A percentile compares a stretch with the other conserved stretches of the same genome.
Conservation (phyloP, 208 protist species). For the Crithidia bombi region DNA sequence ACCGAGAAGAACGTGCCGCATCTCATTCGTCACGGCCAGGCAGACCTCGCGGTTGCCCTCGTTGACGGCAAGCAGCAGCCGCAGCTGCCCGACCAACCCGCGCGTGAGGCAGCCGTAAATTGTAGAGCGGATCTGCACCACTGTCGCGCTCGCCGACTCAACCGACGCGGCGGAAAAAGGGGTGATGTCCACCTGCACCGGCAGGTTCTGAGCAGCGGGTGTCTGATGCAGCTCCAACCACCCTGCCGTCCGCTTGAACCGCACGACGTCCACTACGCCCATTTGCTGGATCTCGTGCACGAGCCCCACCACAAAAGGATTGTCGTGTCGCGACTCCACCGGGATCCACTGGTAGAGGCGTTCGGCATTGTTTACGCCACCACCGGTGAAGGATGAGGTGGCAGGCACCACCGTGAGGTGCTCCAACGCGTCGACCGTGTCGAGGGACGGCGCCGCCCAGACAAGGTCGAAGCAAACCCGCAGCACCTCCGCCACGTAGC, state of each 20-base stretch:
- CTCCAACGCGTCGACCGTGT: slow-evolving; percentile 23
- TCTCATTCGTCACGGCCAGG: slow-evolving; percentile 29
- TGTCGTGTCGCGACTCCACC: slow-evolving; percentile 17
- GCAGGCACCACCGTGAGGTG: slow-evolving; percentile 1
- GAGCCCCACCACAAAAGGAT: slow-evolving; percentile 47
- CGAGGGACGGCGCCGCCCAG: slow-evolving; percentile 30
- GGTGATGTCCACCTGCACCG: slow-evolving; percentile 22
- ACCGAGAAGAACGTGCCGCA: slow-evolving; percentile 44
- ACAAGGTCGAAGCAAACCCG: slow-evolving; percentile 62
- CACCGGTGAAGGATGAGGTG: not conserved
- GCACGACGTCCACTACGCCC: slow-evolving; percentile 60
- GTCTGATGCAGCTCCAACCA: slow-evolving; percentile 78
- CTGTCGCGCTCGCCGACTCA: slow-evolving; percentile 19
- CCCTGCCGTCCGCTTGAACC: slow-evolving; percentile 58
- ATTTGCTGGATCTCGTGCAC: slow-evolving; percentile 62
- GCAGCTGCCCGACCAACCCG: slow-evolving; percentile 28
- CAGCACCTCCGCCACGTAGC: slow-evolving; percentile 54
- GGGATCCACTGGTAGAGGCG: slow-evolving; percentile 33
- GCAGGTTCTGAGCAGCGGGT: slow-evolving; percentile 32
- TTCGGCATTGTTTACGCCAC: slow-evolving; percentile 16
- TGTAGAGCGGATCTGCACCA: slow-evolving; percentile 29
- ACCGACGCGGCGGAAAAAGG: slow-evolving; percentile 32
- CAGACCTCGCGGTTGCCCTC: slow-evolving; percentile 28
- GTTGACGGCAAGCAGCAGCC: slow-evolving; percentile 15
- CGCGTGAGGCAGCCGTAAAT: slow-evolving; percentile 36